Conservation (phyloP, 345 rosid genomes). For the Kandelia obovata region DNA sequence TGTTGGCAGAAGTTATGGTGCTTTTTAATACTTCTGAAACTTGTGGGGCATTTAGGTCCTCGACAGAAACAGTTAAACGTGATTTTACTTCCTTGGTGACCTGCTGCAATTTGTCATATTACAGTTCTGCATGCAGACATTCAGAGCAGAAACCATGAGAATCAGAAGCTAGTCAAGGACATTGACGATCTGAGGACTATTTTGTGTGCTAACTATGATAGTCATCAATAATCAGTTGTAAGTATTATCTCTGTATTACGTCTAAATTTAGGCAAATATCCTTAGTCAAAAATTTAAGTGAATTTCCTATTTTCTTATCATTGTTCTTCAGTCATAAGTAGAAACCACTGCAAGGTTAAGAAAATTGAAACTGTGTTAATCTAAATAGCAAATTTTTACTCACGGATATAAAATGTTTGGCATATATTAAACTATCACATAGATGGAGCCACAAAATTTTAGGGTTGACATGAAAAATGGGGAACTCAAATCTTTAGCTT, state of each 20-base stretch:
- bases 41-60: neutral
- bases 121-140: slow-evolving; percentile 40
- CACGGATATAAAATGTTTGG: too few species aligned
- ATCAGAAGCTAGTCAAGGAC: slow-evolving; percentile 33
- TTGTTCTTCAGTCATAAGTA: neutral
- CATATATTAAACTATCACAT: too few species aligned
- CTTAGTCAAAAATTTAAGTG: neutral
- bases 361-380: neutral
- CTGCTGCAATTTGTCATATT: slow-evolving; percentile 5
- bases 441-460: too few species aligned
- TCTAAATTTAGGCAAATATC: neutral
- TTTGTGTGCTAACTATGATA: slow-evolving; percentile 6
- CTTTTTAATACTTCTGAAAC: neutral
- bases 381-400: too few species aligned
- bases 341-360: too few species aligned
- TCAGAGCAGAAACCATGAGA: slow-evolving; percentile 29
- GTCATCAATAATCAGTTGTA: slow-evolving; percentile 8
- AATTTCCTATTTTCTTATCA: neutral
- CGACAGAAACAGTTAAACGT: neutral
- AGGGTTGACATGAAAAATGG: too few species aligned
- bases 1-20: neutral
- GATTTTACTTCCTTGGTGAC: neutral
- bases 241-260: neutral
- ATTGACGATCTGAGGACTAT: slow-evolving; percentile 32
- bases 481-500: too few species aligned